These are phyloP conservation scores for Pseudocercospora macadamiae DNA, from an alignment of 2,329 filamentous ascomycete genomes.

Conservation along the genomic window DNA sequence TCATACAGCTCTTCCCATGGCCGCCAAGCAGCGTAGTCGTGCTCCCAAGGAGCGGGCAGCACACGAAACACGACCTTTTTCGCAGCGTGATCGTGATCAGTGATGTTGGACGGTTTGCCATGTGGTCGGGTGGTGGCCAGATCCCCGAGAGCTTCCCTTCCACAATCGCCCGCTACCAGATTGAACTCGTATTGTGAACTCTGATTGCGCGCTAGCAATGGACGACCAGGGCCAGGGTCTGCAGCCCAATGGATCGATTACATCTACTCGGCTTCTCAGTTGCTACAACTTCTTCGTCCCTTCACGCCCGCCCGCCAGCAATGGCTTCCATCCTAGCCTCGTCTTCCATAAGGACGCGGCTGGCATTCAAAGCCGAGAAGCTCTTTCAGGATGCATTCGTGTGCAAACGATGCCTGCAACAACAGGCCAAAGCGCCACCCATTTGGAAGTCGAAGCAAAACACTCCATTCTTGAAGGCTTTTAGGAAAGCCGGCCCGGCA, in stretches of 20 bases:
- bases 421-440: slow-evolving; percentile 11
- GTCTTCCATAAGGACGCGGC: slow-evolving; percentile 28
- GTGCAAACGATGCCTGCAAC: slow-evolving; percentile 39
- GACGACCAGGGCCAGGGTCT: not conserved
- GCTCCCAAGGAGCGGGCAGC: too few relatives aligned
- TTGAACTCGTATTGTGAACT: too few relatives aligned
- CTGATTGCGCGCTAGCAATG: not conserved
- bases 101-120: too few relatives aligned
- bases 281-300: not conserved
- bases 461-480: slow-evolving; percentile 40
- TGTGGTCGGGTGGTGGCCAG: too few relatives aligned
- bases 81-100: not conserved
- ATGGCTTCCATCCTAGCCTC: slow-evolving; percentile 28
- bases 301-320: not conserved
- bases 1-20: too few relatives aligned
- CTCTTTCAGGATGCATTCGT: slow-evolving; percentile 32
- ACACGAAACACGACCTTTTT: not conserved
- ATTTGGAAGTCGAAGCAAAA: slow-evolving; percentile 30
- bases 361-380: slow-evolving; percentile 24
- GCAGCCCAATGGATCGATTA: slow-evolving; percentile 8
- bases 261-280: not conserved
- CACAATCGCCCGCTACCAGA: too few relatives aligned
- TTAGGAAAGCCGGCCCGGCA: slow-evolving; percentile 32
- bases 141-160: too few relatives aligned
- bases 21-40: too few relatives aligned